Evolutionary conservation across 2,329 filamentous ascomycete genomes (phyloP), one percentile per base, ranked within the genome.

Genomic region (Venturia asperata): DNA sequence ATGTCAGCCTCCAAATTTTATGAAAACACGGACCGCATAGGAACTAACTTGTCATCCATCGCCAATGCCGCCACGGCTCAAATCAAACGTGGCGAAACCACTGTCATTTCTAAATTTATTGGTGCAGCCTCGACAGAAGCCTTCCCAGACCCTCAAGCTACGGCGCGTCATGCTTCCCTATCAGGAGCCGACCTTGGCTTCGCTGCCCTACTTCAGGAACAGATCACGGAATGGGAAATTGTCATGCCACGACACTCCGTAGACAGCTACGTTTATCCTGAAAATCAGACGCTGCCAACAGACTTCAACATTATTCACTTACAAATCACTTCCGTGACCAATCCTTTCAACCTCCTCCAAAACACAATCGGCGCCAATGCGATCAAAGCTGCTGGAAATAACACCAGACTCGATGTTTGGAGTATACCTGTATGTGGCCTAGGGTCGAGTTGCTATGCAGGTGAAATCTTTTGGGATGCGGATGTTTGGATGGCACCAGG

Each of bases 401-500:
- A 81, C 63, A 77, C 80, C 0, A 72, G 77, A 2, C 77, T 89
- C 5, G 84, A 87, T 66, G 78, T 82, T 27, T 79, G 87, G 71
- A 88, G 86, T 68, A 83, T 90, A 61, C 78, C 85, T 1, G 87
- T 90, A n/a, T 85, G 87, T 66, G 87, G 87, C 0, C 74, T 90
- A 27, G 83, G 81, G 0, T 87, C 86, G 5, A 86, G 88, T 68
- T 87, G 84, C 9, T 90, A 90, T 69, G 87, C 79, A 27, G 87
- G 87, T 0, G 75, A 81, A 70, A 79, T 87, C n/a, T 87, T 87
- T 71, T 87, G 85, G 85, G 85, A 87, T 74, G 82, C 83, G 17
- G 85, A 87, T 71, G 78, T 87, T 4, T 88, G 85, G 85, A 87
- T 88, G 83, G 83, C 85, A 41, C 87, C 87, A 5, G 86, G 86